phyloP scores from a whole-genome alignment of 192 early-diverging fungal genomes.

The Podila verticillata region DNA sequence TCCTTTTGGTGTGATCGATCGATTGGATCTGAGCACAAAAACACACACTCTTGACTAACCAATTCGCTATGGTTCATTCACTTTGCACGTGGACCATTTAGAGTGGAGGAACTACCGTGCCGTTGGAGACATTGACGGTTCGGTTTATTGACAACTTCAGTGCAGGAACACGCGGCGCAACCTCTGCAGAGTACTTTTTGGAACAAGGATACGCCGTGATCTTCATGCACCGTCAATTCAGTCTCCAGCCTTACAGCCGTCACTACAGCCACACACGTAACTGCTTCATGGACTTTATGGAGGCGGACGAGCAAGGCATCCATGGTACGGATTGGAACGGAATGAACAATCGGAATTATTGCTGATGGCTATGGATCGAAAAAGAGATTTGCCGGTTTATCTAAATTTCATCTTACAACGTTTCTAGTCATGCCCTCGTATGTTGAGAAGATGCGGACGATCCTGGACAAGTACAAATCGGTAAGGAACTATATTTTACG shows the following conservation, averaged over 20 bases:
- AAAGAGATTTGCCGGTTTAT: neutral
- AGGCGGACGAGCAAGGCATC: slow-evolving; percentile 68
- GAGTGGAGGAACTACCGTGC: slow-evolving; percentile 96
- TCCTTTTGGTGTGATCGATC: no score
- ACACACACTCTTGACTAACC: no score
- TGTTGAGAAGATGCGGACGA: slow-evolving; percentile 67
- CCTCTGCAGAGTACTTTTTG: slow-evolving; percentile 95
- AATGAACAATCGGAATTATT: neutral
- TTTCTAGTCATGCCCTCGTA: slow-evolving; percentile 73
- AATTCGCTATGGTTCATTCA: no score
- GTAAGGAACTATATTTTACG: slow-evolving; percentile 28
- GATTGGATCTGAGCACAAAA: no score
- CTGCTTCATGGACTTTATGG: slow-evolving; percentile 88
- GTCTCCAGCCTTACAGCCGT: slow-evolving; percentile 90
- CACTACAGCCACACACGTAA: slow-evolving; percentile 86
- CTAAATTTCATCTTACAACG: neutral
- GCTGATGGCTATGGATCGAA: neutral
- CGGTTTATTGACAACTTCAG: slow-evolving; percentile 99
- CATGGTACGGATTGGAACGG: slow-evolving; percentile 54
- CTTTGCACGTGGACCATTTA: slow-evolving; percentile 2
- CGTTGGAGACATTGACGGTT: slow-evolving; percentile 95
- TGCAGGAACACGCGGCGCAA: slow-evolving; percentile 93
- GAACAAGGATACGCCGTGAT: slow-evolving; percentile 93
- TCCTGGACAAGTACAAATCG: slow-evolving; percentile 73
- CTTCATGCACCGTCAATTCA: slow-evolving; percentile 94